Evolutionary conservation across 2,329 filamentous ascomycete genomes (phyloP), one percentile per base, ranked within the genome.

Genomic region (Hymenoscyphus salicellus): DNA sequence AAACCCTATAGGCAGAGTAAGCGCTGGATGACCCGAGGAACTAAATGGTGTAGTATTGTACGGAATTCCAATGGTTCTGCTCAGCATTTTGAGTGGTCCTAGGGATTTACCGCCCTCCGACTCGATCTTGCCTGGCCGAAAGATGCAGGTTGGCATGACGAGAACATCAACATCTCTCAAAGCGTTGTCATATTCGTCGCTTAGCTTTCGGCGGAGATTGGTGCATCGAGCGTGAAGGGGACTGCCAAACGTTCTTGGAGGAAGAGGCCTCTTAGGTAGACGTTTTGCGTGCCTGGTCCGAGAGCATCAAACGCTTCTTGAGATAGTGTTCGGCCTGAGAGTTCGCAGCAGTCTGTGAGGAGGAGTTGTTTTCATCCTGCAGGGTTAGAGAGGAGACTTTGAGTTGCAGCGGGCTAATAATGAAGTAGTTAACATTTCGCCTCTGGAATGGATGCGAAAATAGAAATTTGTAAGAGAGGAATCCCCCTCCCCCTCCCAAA

Each of bases 11-110:
- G 84, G 84, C 30, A 86, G 72, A 1, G 79, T 79, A 70, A 86
- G 70, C 0, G 81, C 84, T 0, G 84, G 84, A 68, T 86, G 84
- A 0, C 84, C 84, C 0, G 82, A 85, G 2, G 82, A 78, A 68
- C 86, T 84, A 72, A 86, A 86, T 3, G 81, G 78, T 6, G 82
- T 81, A 4, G 84, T 87, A 68, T 87, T 87, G 23, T 78, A 79
- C 0, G 82, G 85, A 63, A 84, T 69, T 0, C 84, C 84, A 55
- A 86, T 81, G 41, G 82, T 82, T 33, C 68, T 65, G 7, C 59
- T 64, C 30, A 70, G 36, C 68, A 70, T 69, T 56, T 64, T 63
- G 46, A 71, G 52, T 26, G 61, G 61, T 3, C 68, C 69, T 5
- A 70, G 49, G 0, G 55, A 65, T 16, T 60, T 57, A 1, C 65